These are phyloP conservation scores for Claviceps paspali DNA, from an alignment of 2,329 filamentous ascomycete genomes.

Conservation along the genomic window DNA sequence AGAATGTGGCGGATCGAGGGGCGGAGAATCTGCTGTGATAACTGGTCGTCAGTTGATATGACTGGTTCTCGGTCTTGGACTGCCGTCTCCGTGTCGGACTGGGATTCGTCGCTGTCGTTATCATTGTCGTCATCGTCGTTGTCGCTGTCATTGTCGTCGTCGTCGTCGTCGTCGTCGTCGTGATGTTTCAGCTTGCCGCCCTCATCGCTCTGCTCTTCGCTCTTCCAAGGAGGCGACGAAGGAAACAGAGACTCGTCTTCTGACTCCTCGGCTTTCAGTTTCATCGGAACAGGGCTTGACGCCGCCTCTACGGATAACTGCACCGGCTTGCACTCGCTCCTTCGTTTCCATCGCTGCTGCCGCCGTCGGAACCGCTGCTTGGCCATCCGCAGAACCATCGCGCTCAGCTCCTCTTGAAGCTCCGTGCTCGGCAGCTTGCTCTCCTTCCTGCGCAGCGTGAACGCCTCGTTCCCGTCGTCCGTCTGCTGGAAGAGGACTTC, in stretches of 20 bases:
- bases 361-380: constrained; percentile 43
- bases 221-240: constrained; percentile 6
- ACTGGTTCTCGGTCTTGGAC: constrained; percentile 28
- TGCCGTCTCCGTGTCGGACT: not conserved
- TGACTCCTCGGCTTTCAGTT: not conserved
- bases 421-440: constrained; percentile 37
- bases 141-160: not conserved
- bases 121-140: constrained; percentile 1
- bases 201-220: not conserved
- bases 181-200: not conserved
- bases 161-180: not conserved
- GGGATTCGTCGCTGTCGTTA: not conserved
- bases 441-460: constrained; percentile 32
- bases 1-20: constrained; percentile 60
- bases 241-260: constrained; percentile 4
- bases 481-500: constrained; percentile 32
- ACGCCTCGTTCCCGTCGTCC: constrained; percentile 32
- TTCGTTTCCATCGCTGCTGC: constrained; percentile 3
- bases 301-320: constrained; percentile 6
- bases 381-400: constrained; percentile 48
- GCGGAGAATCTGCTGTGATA: constrained; percentile 46
- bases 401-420: constrained; percentile 56
- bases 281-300: not conserved
- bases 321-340: not conserved
- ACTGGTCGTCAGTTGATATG: constrained; percentile 55